phyloP scores from a whole-genome alignment of 768 basidiomycete genomes.

The Xerocomus brunneocitrinus region DNA sequence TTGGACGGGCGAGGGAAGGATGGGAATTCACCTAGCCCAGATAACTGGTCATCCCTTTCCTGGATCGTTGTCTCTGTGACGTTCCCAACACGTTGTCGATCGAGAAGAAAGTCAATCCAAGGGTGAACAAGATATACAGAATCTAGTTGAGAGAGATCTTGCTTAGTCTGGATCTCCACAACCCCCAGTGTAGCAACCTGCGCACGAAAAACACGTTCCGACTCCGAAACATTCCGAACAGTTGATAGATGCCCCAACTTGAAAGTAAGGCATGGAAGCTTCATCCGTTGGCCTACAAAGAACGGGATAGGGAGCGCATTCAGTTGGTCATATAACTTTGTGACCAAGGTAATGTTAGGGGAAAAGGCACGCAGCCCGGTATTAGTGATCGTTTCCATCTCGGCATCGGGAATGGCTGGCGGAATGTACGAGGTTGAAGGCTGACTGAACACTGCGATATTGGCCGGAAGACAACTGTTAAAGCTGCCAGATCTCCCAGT shows the following conservation, averaged over 20 bases:
- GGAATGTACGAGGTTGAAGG: neutral
- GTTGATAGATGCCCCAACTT: neutral
- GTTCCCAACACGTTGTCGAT: neutral
- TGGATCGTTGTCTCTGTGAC: too few species aligned
- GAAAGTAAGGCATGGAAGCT: conserved; percentile 7
- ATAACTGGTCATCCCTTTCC: neutral
- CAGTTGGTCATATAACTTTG: conserved; percentile 1
- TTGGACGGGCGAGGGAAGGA: neutral
- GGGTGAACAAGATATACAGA: conserved; percentile 4
- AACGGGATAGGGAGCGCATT: neutral
- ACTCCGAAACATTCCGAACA: neutral
- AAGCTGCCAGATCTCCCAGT: neutral
- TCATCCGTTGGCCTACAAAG: neutral
- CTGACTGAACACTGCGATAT: neutral
- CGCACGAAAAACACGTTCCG: neutral
- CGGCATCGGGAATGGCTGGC: neutral
- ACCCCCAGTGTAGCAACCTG: neutral
- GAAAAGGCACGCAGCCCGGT: neutral
- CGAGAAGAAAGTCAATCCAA: conserved; percentile 11
- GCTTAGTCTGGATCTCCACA: conserved; percentile 8
- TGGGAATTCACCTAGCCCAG: neutral
- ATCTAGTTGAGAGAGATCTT: conserved; percentile 4
- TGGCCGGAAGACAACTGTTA: conserved; percentile 2
- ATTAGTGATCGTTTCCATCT: neutral
- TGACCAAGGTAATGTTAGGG: too few species aligned